These are phyloP conservation scores for Mycena galopus DNA, from an alignment of 768 basidiomycete genomes.

Conservation along the genomic window DNA sequence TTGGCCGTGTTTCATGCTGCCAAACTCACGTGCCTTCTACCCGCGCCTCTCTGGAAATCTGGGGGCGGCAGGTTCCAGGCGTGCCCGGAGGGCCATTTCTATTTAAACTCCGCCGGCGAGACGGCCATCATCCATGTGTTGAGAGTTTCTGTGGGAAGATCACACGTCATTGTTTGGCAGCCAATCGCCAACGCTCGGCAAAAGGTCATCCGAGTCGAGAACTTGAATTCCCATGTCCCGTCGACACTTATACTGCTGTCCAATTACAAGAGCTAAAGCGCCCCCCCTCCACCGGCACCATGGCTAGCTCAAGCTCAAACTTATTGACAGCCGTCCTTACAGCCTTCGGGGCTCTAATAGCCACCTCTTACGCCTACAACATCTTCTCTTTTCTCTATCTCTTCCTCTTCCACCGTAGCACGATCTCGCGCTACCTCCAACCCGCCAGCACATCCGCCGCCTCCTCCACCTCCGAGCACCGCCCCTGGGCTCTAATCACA, in stretches of 20 bases:
- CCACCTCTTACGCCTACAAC: conserved; percentile 4
- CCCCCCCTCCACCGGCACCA: neutral
- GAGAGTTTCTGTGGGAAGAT: neutral
- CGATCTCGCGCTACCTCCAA: conserved; percentile 12
- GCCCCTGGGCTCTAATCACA: conserved; percentile 20
- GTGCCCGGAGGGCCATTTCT: no score
- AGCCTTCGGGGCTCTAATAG: neutral
- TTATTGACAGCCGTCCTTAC: neutral
- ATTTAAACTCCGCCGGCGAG: no score
- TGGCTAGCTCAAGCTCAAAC: neutral
- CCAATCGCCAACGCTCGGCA: neutral
- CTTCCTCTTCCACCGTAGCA: conserved; percentile 13
- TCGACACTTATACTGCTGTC: neutral
- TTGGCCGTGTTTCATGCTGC: no score
- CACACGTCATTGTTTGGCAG: neutral
- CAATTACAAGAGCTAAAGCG: neutral
- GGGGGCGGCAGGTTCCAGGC: no score
- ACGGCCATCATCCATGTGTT: no score
- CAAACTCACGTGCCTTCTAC: no score
- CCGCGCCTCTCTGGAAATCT: no score
- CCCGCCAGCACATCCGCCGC: neutral
- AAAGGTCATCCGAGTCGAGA: neutral
- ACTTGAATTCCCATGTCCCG: neutral
- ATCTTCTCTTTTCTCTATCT: conserved; percentile 7
- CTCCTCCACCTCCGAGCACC: conserved; percentile 6